These are phyloP conservation scores for Apiotrichum montevideense DNA, from an alignment of 1,284 basidiomycete genomes.

Conservation along the genomic window DNA sequence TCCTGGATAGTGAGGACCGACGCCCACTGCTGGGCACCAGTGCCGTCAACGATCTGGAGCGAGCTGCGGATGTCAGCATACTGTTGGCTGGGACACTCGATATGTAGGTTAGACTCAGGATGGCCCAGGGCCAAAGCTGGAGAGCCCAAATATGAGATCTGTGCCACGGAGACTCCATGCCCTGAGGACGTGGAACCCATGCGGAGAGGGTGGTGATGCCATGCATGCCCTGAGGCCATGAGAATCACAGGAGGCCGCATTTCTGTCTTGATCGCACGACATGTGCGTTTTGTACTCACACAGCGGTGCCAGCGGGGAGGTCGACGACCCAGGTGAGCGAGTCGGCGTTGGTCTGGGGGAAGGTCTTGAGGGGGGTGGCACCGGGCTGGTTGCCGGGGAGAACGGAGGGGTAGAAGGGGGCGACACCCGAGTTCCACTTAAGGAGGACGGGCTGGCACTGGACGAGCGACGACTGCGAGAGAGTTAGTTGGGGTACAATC, in stretches of 20 bases:
- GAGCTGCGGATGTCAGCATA: conserved; percentile 15
- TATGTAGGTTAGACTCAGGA: no score
- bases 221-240: no score
- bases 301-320: conserved; percentile 51
- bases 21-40: conserved; percentile 56
- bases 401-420: conserved; percentile 61
- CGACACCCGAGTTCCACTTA: conserved; percentile 54
- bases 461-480: conserved; percentile 31
- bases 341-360: conserved; percentile 46
- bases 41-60: conserved; percentile 50
- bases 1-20: conserved; percentile 54
- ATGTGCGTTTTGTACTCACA: conserved; percentile 50
- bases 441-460: conserved; percentile 46
- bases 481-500: not conserved
- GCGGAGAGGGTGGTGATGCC: no score
- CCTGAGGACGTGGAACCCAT: no score
- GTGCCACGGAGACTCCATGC: no score
- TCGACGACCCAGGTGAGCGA: conserved; percentile 60
- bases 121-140: no score
- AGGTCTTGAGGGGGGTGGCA: conserved; percentile 47
- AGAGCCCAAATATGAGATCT: no score
- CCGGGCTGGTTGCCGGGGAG: conserved; percentile 62
- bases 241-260: no score
- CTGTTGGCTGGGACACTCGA: no score
- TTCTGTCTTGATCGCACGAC: no score